phyloP scores from a whole-genome alignment of 441 rosid species.

The Erodium trifolium region DNA sequence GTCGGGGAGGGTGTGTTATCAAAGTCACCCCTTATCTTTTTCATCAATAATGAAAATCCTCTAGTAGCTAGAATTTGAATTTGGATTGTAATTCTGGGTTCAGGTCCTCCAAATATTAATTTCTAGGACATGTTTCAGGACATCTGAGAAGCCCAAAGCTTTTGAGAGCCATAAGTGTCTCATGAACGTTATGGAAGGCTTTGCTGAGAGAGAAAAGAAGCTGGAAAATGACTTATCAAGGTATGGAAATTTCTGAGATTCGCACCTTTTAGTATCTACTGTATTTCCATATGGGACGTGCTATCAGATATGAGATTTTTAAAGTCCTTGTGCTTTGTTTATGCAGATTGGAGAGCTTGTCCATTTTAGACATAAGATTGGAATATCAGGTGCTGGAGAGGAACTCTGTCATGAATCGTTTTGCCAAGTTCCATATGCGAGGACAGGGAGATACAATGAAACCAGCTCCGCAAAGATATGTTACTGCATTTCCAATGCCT shows the following conservation, averaged over 20 bases:
- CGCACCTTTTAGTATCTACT: neutral
- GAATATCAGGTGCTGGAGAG: constrained; percentile 73
- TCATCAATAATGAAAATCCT: neutral
- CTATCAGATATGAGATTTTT: neutral
- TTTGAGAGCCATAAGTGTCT: constrained; percentile 33
- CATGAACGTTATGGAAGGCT: constrained; percentile 47
- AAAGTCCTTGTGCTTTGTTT: neutral
- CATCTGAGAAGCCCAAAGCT: constrained; percentile 29
- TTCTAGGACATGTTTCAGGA: constrained; percentile 26
- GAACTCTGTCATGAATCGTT: constrained; percentile 70
- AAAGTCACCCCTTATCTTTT: no score
- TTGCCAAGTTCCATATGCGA: constrained; percentile 71
- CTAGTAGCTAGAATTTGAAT: neutral
- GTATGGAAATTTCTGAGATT: constrained; percentile 24
- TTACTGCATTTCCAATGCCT: constrained; percentile 62
- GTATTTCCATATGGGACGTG: neutral
- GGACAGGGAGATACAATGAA: constrained; percentile 36
- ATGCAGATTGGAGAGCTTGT: constrained; percentile 61
- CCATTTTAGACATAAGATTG: constrained; percentile 52
- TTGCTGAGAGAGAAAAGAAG: constrained; percentile 42
- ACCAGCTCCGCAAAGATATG: constrained; percentile 54
- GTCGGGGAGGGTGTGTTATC: no score
- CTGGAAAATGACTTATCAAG: constrained; percentile 51
- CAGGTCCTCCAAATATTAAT: neutral
- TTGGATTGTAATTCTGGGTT: neutral